Evolutionary conservation across 2,329 filamentous ascomycete species (phyloP), one percentile per base, ranked within the genome.

Genomic region (Trichophyton rubrum): DNA sequence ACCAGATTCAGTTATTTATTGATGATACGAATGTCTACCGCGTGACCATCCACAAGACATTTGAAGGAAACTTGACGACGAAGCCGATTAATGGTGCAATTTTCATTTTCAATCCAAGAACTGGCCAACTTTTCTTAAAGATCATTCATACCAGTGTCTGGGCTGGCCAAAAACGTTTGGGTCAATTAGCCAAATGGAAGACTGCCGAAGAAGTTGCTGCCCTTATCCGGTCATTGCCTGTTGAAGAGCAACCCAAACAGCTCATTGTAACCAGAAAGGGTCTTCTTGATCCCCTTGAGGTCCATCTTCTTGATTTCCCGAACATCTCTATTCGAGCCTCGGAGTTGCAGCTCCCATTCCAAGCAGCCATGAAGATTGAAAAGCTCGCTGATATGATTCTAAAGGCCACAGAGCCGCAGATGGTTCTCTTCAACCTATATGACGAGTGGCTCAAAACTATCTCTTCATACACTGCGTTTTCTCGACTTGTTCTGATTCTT

Each of bases 61-160:
- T 99, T 64, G 93, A 99, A 75, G 93, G 93, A 68, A 99, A 99
- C 72, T 80, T 99, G 83, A 99, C 93, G 0, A 99, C 93, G 1
- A 99, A 99, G 76, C 93, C 93, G 2, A 99, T 99, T 81, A 99
- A 99, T 73, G 93, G 93, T 72, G 93, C 95, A 53, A 97, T 99
- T 72, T 99, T 99, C 80, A 99, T 99, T 71, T 97, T 99, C 83
- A 99, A 99, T 73, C 93, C 95, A n/a, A 85, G 92, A 62, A 99
- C 93, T 59, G 93, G 93, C 58, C 93, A 99, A 71, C 77, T 99
- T 43, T 99, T 99, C 84, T 77, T 99, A 71, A 99, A 99, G 82
- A 97, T 99, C 68, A 99, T 99, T 66, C 95, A 99, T 76, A 99
- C 93, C 1, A 96, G 91, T 70, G 95, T 99, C 30, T 99, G 93